Conservation (phyloP, 2,329 filamentous ascomycete species). For the Pseudonectria buxi region DNA sequence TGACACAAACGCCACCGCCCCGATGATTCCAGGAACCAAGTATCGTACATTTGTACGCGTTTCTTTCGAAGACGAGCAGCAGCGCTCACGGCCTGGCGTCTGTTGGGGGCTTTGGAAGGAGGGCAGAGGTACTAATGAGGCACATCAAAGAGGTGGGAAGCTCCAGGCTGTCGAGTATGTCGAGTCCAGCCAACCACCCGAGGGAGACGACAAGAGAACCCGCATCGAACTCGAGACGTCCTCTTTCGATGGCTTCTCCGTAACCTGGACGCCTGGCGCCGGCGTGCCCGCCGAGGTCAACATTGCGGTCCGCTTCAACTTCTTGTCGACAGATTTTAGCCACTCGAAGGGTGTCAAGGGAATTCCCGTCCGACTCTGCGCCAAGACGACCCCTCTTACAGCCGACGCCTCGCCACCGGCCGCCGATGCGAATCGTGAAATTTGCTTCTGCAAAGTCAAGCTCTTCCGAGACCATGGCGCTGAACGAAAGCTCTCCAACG, state of each 20-base stretch:
- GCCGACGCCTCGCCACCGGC: slow-evolving; percentile 43
- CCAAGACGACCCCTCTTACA: slow-evolving; percentile 71
- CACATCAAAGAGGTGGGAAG: slow-evolving; percentile 86
- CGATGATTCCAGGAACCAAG: slow-evolving; percentile 53
- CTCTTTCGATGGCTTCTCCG: slow-evolving; percentile 90
- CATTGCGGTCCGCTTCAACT: slow-evolving; percentile 93
- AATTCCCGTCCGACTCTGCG: slow-evolving; percentile 86
- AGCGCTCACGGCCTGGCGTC: slow-evolving; percentile 71
- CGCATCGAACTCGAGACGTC: slow-evolving; percentile 65
- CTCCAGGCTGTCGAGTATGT: slow-evolving; percentile 94
- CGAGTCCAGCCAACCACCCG: slow-evolving; percentile 53
- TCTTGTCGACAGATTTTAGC: slow-evolving; percentile 96
- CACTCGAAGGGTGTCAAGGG: slow-evolving; percentile 98
- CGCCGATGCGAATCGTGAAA: slow-evolving; percentile 51
- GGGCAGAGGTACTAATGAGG: slow-evolving; percentile 89
- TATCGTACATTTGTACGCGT: slow-evolving; percentile 93
- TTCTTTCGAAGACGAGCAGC: slow-evolving; percentile 94
- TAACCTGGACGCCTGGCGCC: slow-evolving; percentile 73
- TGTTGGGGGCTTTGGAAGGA: slow-evolving; percentile 95
- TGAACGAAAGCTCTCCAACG: slow-evolving; percentile 89
- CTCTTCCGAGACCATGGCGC: slow-evolving; percentile 94
- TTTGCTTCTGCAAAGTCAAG: slow-evolving; percentile 95
- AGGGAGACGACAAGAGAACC: slow-evolving; percentile 59
- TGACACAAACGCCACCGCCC: slow-evolving; percentile 62
- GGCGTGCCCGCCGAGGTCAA: slow-evolving; percentile 69